Base-by-base conservation (phyloP, 352 stramenopile species). In the Elongisporangium prolatum region DNA sequence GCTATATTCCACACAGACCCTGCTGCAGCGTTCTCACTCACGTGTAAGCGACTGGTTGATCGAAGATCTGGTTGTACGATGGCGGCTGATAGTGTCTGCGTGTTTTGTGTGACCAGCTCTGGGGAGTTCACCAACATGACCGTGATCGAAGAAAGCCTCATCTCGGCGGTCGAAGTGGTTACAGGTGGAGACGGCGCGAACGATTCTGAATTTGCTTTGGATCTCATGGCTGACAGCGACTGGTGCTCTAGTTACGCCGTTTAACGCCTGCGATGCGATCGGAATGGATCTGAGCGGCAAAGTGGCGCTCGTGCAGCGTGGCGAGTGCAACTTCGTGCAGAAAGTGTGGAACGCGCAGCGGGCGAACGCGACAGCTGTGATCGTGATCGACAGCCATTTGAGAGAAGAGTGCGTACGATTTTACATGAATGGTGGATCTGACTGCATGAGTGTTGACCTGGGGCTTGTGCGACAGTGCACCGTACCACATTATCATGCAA, bases 401-500 rank as follows among this genome's bases (percentile, higher is more conserved):
- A 71, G 79, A 20, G 52, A 74, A 44, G 79, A 89, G 79, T 91
- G 68, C 24, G 80, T 70, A 40, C 4, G n/a, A 2, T 8, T n/a
- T n/a, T n/a, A n/a, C n/a, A n/a, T n/a, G n/a, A n/a, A n/a, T n/a
- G n/a, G n/a, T n/a, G n/a, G n/a, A n/a, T n/a, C n/a, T n/a, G n/a
- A n/a, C n/a, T n/a, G n/a, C n/a, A n/a, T n/a, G n/a, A n/a, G n/a
- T n/a, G n/a, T n/a, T 55, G 18, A 63, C 58, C n/a, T 54, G 18
- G 22, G 56, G 17, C 48, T 10, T 64, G 25, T 20, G 2, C 50
- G 7, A 21, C 57, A 89, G 81, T 68, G 58, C 82, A 22, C 82
- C 82, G 65, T 85, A 75, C 54, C 80, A 93, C 44, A 90, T 93
- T 60, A 89, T 93, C 65, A 93, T 93, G 84, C 86, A 90, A 66